These are phyloP conservation scores for Irpex sp. DNA, from an alignment of 1,284 basidiomycete genomes.

Conservation along the genomic window DNA sequence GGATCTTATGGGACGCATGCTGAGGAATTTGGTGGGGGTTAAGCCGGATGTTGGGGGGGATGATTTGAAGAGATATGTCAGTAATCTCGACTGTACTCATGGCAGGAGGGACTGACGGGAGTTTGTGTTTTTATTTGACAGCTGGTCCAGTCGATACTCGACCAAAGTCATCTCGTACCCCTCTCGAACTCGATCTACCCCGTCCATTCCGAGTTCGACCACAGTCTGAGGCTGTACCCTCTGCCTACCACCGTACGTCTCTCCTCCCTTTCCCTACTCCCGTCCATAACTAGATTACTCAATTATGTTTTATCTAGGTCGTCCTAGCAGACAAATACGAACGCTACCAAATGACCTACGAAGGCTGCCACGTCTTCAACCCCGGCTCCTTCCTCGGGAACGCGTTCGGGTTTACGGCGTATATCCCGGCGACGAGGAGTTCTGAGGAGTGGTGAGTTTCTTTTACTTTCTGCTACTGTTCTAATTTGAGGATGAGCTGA, in stretches of 20 bases:
- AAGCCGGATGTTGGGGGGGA: slow-evolving; percentile 74
- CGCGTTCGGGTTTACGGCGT: slow-evolving; percentile 83
- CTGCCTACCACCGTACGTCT: slow-evolving; percentile 82
- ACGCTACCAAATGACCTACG: slow-evolving; percentile 94
- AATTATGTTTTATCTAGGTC: slow-evolving; percentile 46
- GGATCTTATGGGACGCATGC: slow-evolving; percentile 91
- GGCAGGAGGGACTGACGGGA: no score
- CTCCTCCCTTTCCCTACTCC: background rate
- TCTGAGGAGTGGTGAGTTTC: slow-evolving; percentile 71
- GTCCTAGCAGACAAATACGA: slow-evolving; percentile 98
- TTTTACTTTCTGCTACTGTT: background rate
- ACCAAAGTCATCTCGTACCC: slow-evolving; percentile 90
- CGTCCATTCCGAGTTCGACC: slow-evolving; percentile 88
- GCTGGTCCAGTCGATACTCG: slow-evolving; percentile 92
- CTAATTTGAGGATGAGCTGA: no score
- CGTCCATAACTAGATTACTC: no score
- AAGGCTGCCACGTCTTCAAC: slow-evolving; percentile 98
- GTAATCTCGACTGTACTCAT: slow-evolving; percentile 26
- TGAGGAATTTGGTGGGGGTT: slow-evolving; percentile 86
- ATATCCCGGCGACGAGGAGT: slow-evolving; percentile 73
- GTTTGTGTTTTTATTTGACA: no score
- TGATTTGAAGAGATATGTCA: slow-evolving; percentile 84
- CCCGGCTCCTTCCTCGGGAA: slow-evolving; percentile 87
- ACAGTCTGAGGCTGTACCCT: slow-evolving; percentile 90
- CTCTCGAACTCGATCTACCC: slow-evolving; percentile 84